Conservation (phyloP, 495 filamentous ascomycete genomes). For the Hypoxylon rickii region DNA sequence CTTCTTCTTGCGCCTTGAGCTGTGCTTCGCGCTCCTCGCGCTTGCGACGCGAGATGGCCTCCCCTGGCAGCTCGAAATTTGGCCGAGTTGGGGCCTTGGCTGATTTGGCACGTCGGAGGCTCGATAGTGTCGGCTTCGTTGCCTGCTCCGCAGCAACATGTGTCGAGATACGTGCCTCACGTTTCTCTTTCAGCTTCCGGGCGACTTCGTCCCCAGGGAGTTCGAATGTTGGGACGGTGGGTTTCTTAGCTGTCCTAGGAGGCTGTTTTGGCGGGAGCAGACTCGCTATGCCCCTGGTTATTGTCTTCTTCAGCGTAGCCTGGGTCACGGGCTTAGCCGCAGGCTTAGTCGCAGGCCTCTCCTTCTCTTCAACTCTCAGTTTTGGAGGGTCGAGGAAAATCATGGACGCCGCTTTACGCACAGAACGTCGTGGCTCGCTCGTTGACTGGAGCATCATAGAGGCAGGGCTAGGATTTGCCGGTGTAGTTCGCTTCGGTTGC, state of each 20-base stretch:
- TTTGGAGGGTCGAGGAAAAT: constrained; percentile 35
- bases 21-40: constrained; percentile 69
- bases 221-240: constrained; percentile 69
- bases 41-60: constrained; percentile 71
- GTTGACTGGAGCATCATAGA: constrained; percentile 34
- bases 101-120: constrained; percentile 54
- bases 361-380: constrained; percentile 34
- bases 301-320: constrained; percentile 27
- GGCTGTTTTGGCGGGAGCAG: constrained; percentile 51
- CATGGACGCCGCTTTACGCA: constrained; percentile 44
- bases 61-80: constrained; percentile 73
- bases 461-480: constrained; percentile 10
- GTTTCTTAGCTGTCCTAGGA: constrained; percentile 62
- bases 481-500: constrained; percentile 30
- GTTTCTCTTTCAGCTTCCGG: constrained; percentile 60
- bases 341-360: too few relatives aligned
- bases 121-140: constrained; percentile 42
- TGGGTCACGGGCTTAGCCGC: constrained; percentile 33
- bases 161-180: constrained; percentile 51
- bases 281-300: constrained; percentile 44
- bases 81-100: constrained; percentile 63
- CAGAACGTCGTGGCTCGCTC: constrained; percentile 34
- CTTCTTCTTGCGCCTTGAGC: constrained; percentile 62
- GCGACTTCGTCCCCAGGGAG: constrained; percentile 74
- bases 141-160: constrained; percentile 39